Base-by-base conservation (phyloP, 805 yeast species). In the Monosporozyma servazzii region DNA sequence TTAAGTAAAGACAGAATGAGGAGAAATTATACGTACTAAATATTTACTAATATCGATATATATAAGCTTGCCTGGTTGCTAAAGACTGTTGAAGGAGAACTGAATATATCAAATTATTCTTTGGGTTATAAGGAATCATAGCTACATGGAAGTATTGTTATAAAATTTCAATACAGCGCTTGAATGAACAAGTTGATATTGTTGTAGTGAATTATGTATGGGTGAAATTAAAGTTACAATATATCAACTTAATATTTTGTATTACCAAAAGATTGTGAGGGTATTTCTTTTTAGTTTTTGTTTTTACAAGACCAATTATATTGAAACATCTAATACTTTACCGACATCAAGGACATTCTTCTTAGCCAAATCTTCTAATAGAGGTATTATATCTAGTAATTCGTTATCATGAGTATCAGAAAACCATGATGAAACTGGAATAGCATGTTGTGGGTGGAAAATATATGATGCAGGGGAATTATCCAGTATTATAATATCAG, bases 391-490 rank as follows among this genome's bases (percentile, higher is more conserved):
- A 69, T 93, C 99, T 55, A 87, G 69, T 61, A 93, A 75, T 74
- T 93, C 99, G 66, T 90, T 90, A 68, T 93, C 99, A 68, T 93
- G 99, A 29, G 93, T 82, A 70, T 93, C 99, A 58, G 96, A 87
- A 75, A 93, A 93, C 99, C 99, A 93, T 67, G 93, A 84, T 58
- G 96, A 87, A 29, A 93, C 87, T 23, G 99, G 99, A 29, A 93
- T 85, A 8, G 98, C 95, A 71, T 93, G 96, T 68, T 88, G 95
- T 20, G 99, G 99, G 66, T 93, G 98, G 75, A 93, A 87, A 51
- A 91, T 83, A 69, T 93, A 93, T n/a, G 96, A 88, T 3, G 98
- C 96, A 1, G 99, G 98, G 2, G 98, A 90, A 69, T 93, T 93
- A 72, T 93, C 99, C 57, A 93, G 81, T 58, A 93, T 93, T 52